phyloP scores from a whole-genome alignment of 2,329 filamentous ascomycete species.

The Calonectria hawksworthii region DNA sequence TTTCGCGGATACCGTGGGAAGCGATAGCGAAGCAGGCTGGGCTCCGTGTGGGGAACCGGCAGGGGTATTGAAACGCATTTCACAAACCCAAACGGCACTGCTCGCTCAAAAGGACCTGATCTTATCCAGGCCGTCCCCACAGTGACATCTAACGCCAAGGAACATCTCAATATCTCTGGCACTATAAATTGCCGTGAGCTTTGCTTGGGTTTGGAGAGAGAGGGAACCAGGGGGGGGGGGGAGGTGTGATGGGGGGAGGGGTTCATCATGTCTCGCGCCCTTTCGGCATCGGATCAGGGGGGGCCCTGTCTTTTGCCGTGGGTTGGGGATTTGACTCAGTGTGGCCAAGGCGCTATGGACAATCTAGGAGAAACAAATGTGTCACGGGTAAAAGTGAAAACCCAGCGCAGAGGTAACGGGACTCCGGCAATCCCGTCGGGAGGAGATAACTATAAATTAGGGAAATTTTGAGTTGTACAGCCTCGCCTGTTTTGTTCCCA shows the following conservation, averaged over 20 bases:
- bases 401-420: not conserved
- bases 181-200: not conserved
- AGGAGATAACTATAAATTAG: not conserved
- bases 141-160: not conserved
- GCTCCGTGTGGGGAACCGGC: not conserved
- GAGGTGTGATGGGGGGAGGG: too few relatives aligned
- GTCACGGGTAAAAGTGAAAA: not conserved
- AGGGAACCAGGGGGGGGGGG: not conserved
- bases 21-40: not conserved
- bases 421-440: not conserved
- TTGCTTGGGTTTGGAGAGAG: too few relatives aligned
- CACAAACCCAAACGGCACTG: not conserved
- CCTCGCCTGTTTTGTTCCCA: not conserved
- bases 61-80: not conserved
- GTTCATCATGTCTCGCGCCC: too few relatives aligned
- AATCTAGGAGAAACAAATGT: not conserved
- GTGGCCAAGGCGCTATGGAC: not conserved
- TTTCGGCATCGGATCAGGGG: too few relatives aligned
- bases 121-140: not conserved
- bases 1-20: not conserved
- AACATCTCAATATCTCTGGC: not conserved
- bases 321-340: not conserved
- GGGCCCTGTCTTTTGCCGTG: not conserved
- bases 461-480: not conserved
- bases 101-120: not conserved